These are phyloP conservation scores for Coprinopsis sp. DNA, from an alignment of 768 basidiomycete genomes.

Conservation along the genomic window DNA sequence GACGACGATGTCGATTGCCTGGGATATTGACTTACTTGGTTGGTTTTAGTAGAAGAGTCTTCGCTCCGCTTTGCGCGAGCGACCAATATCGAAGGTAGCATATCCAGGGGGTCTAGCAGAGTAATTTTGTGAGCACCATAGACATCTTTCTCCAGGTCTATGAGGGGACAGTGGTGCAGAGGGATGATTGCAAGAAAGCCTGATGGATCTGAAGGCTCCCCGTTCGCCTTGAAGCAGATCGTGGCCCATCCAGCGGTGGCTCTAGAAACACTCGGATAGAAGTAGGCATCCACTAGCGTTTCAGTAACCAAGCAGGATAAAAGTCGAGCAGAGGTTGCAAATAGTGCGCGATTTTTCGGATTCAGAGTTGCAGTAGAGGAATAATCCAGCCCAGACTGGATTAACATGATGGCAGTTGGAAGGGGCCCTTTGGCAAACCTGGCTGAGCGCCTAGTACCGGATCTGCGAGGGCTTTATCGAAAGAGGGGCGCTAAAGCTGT, in stretches of 20 bases:
- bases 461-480: too few species aligned
- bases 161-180: constrained; percentile 42
- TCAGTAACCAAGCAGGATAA: constrained; percentile 58
- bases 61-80: neutral
- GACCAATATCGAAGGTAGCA: constrained; percentile 42
- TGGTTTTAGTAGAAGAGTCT: neutral
- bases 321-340: constrained; percentile 45
- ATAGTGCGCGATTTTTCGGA: constrained; percentile 40
- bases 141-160: constrained; percentile 33
- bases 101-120: constrained; percentile 52
- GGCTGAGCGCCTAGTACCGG: too few species aligned
- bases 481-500: too few species aligned
- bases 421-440: too few species aligned
- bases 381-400: constrained; percentile 3
- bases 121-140: constrained; percentile 36
- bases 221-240: constrained; percentile 28
- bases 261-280: constrained; percentile 32
- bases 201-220: constrained; percentile 3
- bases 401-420: neutral
- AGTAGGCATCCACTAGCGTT: constrained; percentile 46
- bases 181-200: constrained; percentile 47
- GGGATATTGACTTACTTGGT: too few species aligned
- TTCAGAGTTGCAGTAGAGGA: neutral
- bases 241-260: constrained; percentile 37
- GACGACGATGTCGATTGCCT: too few species aligned